These are phyloP conservation scores for Hibiscus tridactylites DNA, from an alignment of 345 rosid genomes.

Conservation along the genomic window DNA sequence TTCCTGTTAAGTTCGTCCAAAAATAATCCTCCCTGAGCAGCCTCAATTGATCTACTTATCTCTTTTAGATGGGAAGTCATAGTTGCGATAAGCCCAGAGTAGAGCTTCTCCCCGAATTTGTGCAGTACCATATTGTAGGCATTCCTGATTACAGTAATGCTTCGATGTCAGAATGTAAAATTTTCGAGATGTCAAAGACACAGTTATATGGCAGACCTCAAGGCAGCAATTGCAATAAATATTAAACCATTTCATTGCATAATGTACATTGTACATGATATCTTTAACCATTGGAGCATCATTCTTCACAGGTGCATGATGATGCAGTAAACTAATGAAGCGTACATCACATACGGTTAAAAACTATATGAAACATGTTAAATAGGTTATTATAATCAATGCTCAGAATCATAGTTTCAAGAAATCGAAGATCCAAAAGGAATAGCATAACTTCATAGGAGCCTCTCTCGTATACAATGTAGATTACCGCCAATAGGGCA, in stretches of 20 bases:
- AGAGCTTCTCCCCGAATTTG: constrained; percentile 59
- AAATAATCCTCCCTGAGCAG: constrained; percentile 60
- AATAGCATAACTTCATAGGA: background rate
- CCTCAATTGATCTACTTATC: constrained; percentile 48
- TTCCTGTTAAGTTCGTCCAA: constrained; percentile 61
- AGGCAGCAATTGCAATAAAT: background rate
- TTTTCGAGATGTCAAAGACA: background rate
- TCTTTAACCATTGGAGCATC: background rate
- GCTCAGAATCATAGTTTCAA: background rate
- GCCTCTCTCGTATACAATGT: background rate
- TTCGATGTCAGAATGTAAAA: constrained; percentile 3
- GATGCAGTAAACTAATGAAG: background rate
- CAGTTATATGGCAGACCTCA: background rate
- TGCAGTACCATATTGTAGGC: constrained; percentile 77
- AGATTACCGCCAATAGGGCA: background rate
- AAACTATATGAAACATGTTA: background rate
- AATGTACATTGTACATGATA: background rate
- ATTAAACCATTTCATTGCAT: background rate
- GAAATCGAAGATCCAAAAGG: background rate
- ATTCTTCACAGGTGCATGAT: background rate
- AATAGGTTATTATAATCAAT: background rate
- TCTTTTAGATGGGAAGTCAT: constrained; percentile 59
- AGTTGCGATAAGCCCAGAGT: constrained; percentile 48
- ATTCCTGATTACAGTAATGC: constrained; percentile 29
- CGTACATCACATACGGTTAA: background rate